Evolutionary conservation across 371 early-diverging fungal species (phyloP), one percentile per base, ranked within the genome.

Genomic region (Mortierella sp.): DNA sequence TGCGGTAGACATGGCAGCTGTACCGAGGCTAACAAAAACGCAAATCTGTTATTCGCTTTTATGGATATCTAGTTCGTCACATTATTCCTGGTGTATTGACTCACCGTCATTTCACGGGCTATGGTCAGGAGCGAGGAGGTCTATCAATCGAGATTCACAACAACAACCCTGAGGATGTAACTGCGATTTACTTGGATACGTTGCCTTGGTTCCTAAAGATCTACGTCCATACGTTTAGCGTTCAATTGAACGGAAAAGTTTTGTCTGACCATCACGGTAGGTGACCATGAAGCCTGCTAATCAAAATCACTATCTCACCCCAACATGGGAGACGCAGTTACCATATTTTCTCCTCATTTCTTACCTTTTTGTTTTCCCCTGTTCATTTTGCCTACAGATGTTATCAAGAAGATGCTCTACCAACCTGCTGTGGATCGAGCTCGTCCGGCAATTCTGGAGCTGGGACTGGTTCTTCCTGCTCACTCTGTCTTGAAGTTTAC

Each of bases 121-220:
- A 88, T 72, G 97, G 96, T 12, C 93, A 94, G 66, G 96, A 95
- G 72, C 85, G 90, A 45, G 97, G 97, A 23, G 95, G 95, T 18
- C 72, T 98, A 11, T 87, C 86, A 44, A 83, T 94, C 1, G 87
- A 89, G 11, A 75, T 98, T 9, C 77, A 81, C 37, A 97, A 96
- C 72, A 84, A 85, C 47, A 81, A 89, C 56, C 72, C 74, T 9
- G 57, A 66, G 16, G 66, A 80, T 9, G 66, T 89, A 14, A 77
- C 82, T 2, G 84, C 94, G 7, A 81, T 85, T 19, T 94, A 92
- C 70, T 85, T 91, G 64, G 96, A 97, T 60, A 82, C 89, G 1
- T 81, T 96, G 7, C 99, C 98, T 1, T 98, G 98, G 98, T 96
- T 89, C 69, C 83, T 98, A 26, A 94, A 94, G 60, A 62, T 96